Evolutionary conservation across 2,329 filamentous ascomycete genomes (phyloP).

Genomic region (Thielaviopsis ethacetica): DNA sequence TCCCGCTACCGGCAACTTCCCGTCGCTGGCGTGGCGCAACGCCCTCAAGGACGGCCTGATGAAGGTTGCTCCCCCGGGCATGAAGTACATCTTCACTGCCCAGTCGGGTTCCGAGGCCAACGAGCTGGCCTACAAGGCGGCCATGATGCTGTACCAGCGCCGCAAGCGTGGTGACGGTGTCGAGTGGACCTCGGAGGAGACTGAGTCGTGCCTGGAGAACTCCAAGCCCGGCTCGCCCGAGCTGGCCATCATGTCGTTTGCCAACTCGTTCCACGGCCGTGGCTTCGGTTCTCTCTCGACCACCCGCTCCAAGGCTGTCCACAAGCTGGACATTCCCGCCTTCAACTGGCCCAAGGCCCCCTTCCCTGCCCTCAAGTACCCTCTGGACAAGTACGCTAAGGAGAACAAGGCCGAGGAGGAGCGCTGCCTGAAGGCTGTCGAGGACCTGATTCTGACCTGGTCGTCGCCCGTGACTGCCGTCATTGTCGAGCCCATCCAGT

Average conservation of each 20-base stretch:
- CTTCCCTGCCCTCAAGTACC: conserved; percentile 76
- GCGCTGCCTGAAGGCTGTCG: conserved; percentile 66
- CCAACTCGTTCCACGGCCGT: conserved; percentile 75
- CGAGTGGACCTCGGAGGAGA: conserved; percentile 66
- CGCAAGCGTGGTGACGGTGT: conserved; percentile 69
- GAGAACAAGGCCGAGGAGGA: conserved; percentile 75
- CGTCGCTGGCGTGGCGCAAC: conserved; percentile 65
- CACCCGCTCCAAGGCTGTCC: conserved; percentile 81
- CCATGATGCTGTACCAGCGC: conserved; percentile 72
- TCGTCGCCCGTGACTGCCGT: conserved; percentile 68
- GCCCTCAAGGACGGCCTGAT: conserved; percentile 69
- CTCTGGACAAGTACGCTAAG: conserved; percentile 58
- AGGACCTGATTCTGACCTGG: conserved; percentile 64
- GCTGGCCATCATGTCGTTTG: conserved; percentile 79
- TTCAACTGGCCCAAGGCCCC: conserved; percentile 90
- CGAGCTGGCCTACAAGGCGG: conserved; percentile 87
- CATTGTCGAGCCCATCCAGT: conserved; percentile 81
- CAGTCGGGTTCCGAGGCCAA: conserved; percentile 85
- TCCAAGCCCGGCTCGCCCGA: conserved; percentile 55
- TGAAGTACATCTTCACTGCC: conserved; percentile 81
- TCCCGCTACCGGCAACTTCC: conserved; percentile 82
- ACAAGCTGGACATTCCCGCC: conserved; percentile 87
- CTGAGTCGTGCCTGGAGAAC: conserved; percentile 64
- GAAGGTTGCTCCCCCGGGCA: conserved; percentile 64
- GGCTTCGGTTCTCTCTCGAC: conserved; percentile 78